Conservation (phyloP, 306 rosid species). For the Cucurbita maxima region DNA sequence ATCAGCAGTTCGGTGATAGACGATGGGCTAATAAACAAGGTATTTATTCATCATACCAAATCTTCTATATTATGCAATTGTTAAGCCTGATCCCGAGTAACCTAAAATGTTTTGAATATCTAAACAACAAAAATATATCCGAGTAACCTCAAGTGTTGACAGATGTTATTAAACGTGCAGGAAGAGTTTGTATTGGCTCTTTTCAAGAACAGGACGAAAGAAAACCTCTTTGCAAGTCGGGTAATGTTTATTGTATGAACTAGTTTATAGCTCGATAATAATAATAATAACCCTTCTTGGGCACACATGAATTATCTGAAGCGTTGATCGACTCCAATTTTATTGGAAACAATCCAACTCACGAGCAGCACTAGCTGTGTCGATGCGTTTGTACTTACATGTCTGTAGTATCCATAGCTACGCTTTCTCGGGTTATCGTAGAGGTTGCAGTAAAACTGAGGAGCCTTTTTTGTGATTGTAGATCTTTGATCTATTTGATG, state of each 20-base stretch:
- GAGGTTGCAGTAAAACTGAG: neutral
- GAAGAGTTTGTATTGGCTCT: constrained; percentile 91
- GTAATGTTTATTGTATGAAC: constrained; percentile 20
- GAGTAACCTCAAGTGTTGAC: neutral
- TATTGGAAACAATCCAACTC: neutral
- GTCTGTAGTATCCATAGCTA: neutral
- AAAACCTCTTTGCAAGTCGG: constrained; percentile 77
- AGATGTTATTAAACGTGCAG: constrained; percentile 34
- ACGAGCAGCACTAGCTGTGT: neutral
- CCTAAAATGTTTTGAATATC: neutral
- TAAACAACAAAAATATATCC: neutral
- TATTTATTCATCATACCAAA: constrained; percentile 5
- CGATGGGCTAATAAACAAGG: constrained; percentile 90
- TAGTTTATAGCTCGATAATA: neutral
- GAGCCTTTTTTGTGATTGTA: neutral
- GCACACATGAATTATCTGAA: neutral
- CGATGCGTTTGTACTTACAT: neutral
- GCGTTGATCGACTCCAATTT: neutral
- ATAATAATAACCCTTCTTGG: neutral
- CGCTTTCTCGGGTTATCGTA: no score
- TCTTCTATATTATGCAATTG: neutral
- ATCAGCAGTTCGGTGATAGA: constrained; percentile 63
- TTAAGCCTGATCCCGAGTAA: neutral
- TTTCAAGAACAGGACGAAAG: constrained; percentile 50
- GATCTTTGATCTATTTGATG: constrained; percentile 14